Base-by-base conservation (phyloP, 2,329 filamentous ascomycete species). In the Monilinia vaccinii-corymbosi region DNA sequence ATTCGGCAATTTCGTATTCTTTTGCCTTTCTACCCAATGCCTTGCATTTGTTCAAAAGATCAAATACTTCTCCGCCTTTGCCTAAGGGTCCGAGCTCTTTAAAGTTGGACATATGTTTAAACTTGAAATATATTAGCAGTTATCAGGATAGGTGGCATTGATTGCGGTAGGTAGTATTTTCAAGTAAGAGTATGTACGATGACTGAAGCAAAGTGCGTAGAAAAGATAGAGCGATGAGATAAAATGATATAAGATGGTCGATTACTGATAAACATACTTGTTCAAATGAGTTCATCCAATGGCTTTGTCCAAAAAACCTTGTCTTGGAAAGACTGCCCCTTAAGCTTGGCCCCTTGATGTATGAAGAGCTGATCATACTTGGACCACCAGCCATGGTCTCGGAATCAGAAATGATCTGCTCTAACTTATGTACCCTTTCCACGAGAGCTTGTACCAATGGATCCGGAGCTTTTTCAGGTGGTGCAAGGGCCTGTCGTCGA, bases 301-400 rank as follows among this genome's bases (percentile, higher is more conserved):
- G 65, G 50, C 57, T 66, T 21, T 61, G 61, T 28, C 66, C 66
- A 56, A 60, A 66, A 13, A 64, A 62, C 13, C 61, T 49, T 9
- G 63, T 63, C 34, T 67, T 66, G 36, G 61, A 63, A 28, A 64
- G 11, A 48, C 40, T 60, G 13, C 61, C 64, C 18, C 56, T 52
- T 10, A 63, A 21, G 21, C 59, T 55, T 32, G 59, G 48, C n/a
- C 47, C 28, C 32, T 46, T 46, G 31, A 50, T 31, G 14, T 14
- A 42, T 45, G 38, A 23, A 38, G 9, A n/a, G 32, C 1, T 16
- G 3, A 23, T 45, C 3, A 49, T 18, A 36, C 31, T 18, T 32
- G 52, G 28, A 16, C 25, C 25, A 44, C 5, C 7, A 25, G 32
- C 40, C 40, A 21, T 23, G 46, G 28, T 14, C n/a, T 56, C 52